Base-by-base conservation (phyloP, 495 filamentous ascomycete genomes). In the Neurospora discreta region DNA sequence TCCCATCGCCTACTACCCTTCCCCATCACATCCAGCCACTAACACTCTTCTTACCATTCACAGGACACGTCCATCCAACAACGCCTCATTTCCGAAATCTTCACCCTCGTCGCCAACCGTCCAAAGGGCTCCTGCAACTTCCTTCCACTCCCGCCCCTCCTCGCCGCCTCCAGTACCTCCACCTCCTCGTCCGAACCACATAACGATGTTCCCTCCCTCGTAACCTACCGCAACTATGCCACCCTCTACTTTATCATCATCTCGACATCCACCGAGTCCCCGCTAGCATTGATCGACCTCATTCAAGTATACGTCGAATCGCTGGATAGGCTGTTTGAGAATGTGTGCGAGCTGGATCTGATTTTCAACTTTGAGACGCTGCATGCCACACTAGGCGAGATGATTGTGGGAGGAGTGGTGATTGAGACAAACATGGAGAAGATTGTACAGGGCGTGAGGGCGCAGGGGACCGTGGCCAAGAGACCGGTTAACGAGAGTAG, bases 351-450 rank as follows among this genome's bases (percentile, higher is more conserved):
- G 82, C 84, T 99, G 68, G 95, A 99, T 79, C 86, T 99, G 70
- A 99, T 98, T 81, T 99, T 98, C 84, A 97, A 97, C 75, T 99
- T 97, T 79, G 95, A 99, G 87, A 94, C 93, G 39, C 87, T 98
- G 79, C 95, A 99, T 83, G 92, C 95, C 6, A 88, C 91, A 33
- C 84, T 99, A 30, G 88, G 89, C 75, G 95, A 99, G 87, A 96
- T 99, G 92, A 90, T 99, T 70, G 91, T 98, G 5, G 95, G 96
- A 15, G 95, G 95, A 3, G 93, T 98, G 46, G 96, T 98, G 39
- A 89, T 98, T 36, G 95, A 99, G 83, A 99, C 96, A 40, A 90
- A 90, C 77, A 83, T 95, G 71, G 93, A 95, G 38, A 91, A 87
- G 82, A 93, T 98, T 68, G 91, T 98, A 16, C 87, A 90, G 33